phyloP scores from a whole-genome alignment of 148 eudicot species.

The Rhododendron ferrugineum region DNA sequence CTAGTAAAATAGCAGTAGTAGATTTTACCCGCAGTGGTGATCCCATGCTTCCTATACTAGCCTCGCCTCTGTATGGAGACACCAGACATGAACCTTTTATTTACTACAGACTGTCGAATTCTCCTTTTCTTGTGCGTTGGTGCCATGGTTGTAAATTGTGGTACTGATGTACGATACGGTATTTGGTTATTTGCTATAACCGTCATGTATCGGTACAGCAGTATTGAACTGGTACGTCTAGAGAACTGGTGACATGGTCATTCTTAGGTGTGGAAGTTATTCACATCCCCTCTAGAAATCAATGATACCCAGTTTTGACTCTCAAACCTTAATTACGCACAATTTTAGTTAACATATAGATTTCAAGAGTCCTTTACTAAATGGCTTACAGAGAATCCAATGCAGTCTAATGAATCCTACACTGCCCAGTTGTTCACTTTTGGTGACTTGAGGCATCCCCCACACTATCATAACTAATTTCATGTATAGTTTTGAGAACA shows the following conservation, averaged over 20 bases:
- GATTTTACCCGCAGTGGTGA: no score
- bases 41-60: no score
- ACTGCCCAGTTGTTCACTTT: not conserved
- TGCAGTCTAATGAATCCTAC: not conserved
- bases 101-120: not conserved
- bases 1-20: no score
- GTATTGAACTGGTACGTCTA: not conserved
- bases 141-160: not conserved
- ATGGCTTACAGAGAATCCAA: not conserved
- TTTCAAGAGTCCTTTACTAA: not conserved
- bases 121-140: not conserved
- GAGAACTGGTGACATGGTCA: not conserved
- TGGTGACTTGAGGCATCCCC: not conserved
- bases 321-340: not conserved
- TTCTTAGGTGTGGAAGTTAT: not conserved
- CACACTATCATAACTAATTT: not conserved
- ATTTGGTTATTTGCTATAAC: not conserved
- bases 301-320: not conserved
- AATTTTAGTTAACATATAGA: not conserved
- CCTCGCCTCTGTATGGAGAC: no score
- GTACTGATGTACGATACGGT: not conserved
- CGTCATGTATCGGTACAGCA: not conserved
- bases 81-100: not conserved
- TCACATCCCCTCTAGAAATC: not conserved
- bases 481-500: not conserved